Percentiles rank a stretch among this genome's conserved stretches.
phyloP scores from a whole-genome alignment of 2,329 filamentous ascomycete genomes.

The Aspergillus caelatus region DNA sequence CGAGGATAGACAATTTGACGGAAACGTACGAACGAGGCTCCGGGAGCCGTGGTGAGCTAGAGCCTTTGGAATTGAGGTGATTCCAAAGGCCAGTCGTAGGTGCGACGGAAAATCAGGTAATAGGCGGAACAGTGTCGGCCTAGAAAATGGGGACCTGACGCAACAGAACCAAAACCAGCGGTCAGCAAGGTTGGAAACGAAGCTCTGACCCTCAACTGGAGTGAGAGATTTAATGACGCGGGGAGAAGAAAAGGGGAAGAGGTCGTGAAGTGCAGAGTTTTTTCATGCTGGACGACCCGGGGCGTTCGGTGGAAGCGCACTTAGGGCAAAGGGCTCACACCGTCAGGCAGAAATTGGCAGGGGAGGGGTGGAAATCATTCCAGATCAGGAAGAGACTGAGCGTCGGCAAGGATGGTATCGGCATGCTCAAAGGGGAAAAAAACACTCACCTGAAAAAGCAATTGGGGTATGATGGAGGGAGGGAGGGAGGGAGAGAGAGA shows the following conservation, averaged over 20 bases:
- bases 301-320: conserved; percentile 13
- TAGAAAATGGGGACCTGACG: conserved; percentile 16
- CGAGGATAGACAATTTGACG: conserved; percentile 49
- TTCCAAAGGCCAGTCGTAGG: conserved; percentile 40
- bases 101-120: conserved; percentile 12
- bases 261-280: conserved; percentile 21
- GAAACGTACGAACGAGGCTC: conserved; percentile 33
- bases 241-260: conserved; percentile 3
- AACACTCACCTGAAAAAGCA: conserved; percentile 6
- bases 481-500: neutral
- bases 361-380: neutral
- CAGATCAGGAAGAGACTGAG: conserved; percentile 3
- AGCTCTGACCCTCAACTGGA: conserved; percentile 1
- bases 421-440: conserved; percentile 6
- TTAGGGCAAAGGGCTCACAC: conserved; percentile 31
- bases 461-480: neutral
- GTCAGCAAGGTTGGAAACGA: conserved; percentile 16
- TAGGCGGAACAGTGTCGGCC: conserved; percentile 16
- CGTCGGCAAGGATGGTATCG: conserved; percentile 4
- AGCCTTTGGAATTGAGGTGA: conserved; percentile 39
- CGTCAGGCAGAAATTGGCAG: conserved; percentile 18
- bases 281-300: conserved; percentile 17
- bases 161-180: conserved; percentile 13
- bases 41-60: conserved; percentile 42
- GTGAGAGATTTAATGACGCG: conserved; percentile 10